phyloP scores from a whole-genome alignment of 2,329 filamentous ascomycete species.

The Curvularia hawaiiensis region DNA sequence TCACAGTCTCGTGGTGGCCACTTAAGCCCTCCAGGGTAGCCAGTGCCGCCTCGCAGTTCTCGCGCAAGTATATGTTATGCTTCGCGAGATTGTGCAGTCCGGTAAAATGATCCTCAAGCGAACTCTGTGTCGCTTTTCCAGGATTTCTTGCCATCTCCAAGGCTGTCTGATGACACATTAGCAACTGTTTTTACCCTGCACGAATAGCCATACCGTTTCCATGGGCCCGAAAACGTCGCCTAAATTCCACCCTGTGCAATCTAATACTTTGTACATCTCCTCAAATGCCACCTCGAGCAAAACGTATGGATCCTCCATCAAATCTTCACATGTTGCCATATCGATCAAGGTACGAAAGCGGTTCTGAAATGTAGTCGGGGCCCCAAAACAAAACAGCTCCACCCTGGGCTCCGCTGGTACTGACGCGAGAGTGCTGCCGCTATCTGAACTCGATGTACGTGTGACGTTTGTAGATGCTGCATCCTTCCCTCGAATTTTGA shows the following conservation, averaged over 20 bases:
- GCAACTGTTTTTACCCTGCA: neutral
- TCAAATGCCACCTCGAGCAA: constrained; percentile 41
- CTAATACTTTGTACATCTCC: constrained; percentile 39
- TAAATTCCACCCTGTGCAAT: constrained; percentile 36
- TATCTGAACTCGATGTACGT: constrained; percentile 21
- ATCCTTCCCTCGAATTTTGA: constrained; percentile 23
- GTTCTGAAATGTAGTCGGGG: constrained; percentile 22
- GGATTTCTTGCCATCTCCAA: constrained; percentile 26
- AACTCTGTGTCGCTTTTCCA: constrained; percentile 26
- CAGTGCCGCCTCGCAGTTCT: constrained; percentile 41
- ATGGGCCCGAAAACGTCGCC: constrained; percentile 38
- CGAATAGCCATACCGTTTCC: constrained; percentile 31
- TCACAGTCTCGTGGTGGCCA: constrained; percentile 22
- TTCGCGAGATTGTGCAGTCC: constrained; percentile 49
- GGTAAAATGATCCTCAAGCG: constrained; percentile 25
- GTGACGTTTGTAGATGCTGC: constrained; percentile 3
- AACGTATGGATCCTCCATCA: constrained; percentile 39
- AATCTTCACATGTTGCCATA: constrained; percentile 22
- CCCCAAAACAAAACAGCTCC: constrained; percentile 40
- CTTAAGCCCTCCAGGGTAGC: constrained; percentile 34
- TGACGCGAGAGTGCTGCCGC: constrained; percentile 15
- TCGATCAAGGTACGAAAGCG: constrained; percentile 22
- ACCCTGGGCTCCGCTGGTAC: constrained; percentile 8
- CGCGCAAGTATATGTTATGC: constrained; percentile 46
- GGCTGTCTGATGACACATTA: constrained; percentile 25